phyloP scores from a whole-genome alignment of 2,329 filamentous ascomycete species.

The Nectriaceae sp. region DNA sequence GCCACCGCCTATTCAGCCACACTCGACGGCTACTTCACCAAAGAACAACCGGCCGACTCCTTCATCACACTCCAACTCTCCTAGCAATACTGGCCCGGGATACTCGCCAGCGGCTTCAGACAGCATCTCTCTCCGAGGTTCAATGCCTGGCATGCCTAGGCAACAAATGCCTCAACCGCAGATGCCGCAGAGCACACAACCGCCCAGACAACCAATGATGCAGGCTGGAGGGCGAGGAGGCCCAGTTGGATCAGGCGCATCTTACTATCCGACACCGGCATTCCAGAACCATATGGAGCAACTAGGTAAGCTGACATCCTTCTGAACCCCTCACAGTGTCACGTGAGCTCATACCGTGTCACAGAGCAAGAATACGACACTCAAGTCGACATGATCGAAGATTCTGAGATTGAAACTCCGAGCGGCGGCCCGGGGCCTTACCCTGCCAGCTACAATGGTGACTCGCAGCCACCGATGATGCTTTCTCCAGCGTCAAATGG shows the following conservation, averaged over 20 bases:
- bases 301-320: constrained; percentile 76
- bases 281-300: constrained; percentile 96
- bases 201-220: constrained; percentile 36
- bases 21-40: constrained; percentile 63
- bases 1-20: constrained; percentile 46
- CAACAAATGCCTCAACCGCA: constrained; percentile 33
- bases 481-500: constrained; percentile 43
- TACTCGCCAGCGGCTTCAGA: constrained; percentile 50
- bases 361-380: constrained; percentile 97
- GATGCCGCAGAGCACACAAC: constrained; percentile 26
- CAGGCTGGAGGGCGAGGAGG: constrained; percentile 38
- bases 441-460: constrained; percentile 53
- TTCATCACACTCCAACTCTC: constrained; percentile 70
- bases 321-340: not conserved
- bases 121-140: constrained; percentile 47
- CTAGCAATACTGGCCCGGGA: constrained; percentile 49
- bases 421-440: constrained; percentile 64
- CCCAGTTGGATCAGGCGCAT: constrained; percentile 43
- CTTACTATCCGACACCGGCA: constrained; percentile 76
- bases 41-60: constrained; percentile 80
- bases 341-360: constrained; percentile 47
- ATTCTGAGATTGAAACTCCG: constrained; percentile 71
- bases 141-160: constrained; percentile 33
- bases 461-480: constrained; percentile 44
- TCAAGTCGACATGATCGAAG: constrained; percentile 85